phyloP scores from a whole-genome alignment of 2,329 filamentous ascomycete genomes.

The Colletotrichum australisinense region DNA sequence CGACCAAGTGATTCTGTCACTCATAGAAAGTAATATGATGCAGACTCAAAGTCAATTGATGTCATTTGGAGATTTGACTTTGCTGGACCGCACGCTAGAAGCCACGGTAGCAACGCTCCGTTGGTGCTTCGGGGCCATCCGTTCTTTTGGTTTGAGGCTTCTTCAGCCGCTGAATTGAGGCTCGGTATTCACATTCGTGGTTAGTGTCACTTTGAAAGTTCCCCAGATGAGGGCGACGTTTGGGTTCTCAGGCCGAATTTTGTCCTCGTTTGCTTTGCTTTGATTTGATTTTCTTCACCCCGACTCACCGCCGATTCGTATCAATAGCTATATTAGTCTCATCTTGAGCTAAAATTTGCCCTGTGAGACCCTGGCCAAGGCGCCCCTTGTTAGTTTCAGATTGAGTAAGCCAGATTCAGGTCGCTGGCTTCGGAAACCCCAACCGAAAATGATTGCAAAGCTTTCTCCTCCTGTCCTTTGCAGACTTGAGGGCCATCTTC shows the following conservation, averaged over 20 bases:
- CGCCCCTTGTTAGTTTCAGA: conserved; percentile 23
- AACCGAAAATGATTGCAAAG: neutral
- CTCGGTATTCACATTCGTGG: neutral
- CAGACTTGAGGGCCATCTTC: neutral
- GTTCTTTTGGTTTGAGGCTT: neutral
- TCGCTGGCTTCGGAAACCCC: neutral
- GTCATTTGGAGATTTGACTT: neutral
- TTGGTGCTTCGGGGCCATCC: neutral
- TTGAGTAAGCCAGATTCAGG: conserved; percentile 9
- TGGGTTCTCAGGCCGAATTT: neutral
- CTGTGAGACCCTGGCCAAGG: conserved; percentile 1
- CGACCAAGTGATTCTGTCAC: neutral
- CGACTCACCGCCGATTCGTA: conserved; percentile 21
- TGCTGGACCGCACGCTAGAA: neutral
- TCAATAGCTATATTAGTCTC: conserved; percentile 21
- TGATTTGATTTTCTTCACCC: neutral
- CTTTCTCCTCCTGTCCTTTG: neutral
- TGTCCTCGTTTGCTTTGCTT: neutral
- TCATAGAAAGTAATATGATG: neutral
- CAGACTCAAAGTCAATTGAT: neutral
- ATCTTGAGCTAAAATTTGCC: conserved; percentile 10
- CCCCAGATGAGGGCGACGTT: neutral
- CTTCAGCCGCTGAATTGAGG: neutral
- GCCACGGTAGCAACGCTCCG: neutral
- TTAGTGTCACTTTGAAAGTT: neutral